phyloP scores from a whole-genome alignment of 331 rosid genomes.

The Telfairia occidentalis region DNA sequence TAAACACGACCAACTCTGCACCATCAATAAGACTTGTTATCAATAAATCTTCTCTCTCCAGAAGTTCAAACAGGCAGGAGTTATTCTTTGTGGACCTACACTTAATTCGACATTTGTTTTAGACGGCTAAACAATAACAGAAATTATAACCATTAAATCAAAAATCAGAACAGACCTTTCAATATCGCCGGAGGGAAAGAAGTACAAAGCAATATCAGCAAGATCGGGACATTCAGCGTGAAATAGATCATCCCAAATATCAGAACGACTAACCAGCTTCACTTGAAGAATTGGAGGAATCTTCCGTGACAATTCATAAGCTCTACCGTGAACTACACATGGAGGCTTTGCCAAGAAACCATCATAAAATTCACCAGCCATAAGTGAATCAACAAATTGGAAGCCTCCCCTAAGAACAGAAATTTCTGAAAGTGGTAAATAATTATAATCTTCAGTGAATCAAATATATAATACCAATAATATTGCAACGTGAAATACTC shows the following conservation, averaged over 20 bases:
- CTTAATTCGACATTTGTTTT: constrained; percentile 12
- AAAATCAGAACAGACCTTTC: constrained; percentile 36
- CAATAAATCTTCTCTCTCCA: constrained; percentile 40
- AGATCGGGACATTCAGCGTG: constrained; percentile 30
- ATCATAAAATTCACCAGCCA: constrained; percentile 16
- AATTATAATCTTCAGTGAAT: neutral
- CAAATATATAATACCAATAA: neutral
- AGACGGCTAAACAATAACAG: neutral
- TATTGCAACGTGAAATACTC: neutral
- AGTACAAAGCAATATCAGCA: constrained; percentile 54
- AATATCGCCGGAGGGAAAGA: constrained; percentile 34
- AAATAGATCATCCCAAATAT: constrained; percentile 34
- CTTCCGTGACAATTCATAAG: constrained; percentile 25
- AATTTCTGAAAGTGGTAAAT: neutral
- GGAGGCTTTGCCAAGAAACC: constrained; percentile 64
- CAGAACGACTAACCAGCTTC: constrained; percentile 27
- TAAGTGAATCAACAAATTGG: constrained; percentile 19
- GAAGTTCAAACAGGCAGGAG: constrained; percentile 24
- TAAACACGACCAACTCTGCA: constrained; percentile 49
- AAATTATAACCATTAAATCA: neutral
- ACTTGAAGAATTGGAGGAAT: constrained; percentile 45
- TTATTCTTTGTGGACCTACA: constrained; percentile 32
- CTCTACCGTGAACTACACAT: constrained; percentile 31
- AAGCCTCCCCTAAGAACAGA: constrained; percentile 48
- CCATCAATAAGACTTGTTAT: constrained; percentile 38